phyloP scores from a whole-genome alignment of 1,284 basidiomycete genomes.

The Peniophora sp. region DNA sequence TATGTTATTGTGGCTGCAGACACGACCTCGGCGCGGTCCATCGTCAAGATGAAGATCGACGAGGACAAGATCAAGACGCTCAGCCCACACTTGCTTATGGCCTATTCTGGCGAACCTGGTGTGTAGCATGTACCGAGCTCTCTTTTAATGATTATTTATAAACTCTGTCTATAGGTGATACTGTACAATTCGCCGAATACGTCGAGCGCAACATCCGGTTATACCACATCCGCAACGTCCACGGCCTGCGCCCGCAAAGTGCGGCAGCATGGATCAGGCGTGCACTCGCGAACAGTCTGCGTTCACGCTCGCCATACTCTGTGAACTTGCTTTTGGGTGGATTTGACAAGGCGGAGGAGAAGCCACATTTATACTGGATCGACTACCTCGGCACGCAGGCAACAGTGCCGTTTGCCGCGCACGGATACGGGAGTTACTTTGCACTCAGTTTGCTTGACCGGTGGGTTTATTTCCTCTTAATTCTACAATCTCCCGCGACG shows the following conservation, averaged over 20 bases:
- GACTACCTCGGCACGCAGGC: constrained; percentile 92
- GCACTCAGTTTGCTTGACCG: constrained; percentile 87
- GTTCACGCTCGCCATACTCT: constrained; percentile 82
- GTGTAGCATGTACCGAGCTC: constrained; percentile 18
- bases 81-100: constrained; percentile 90
- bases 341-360: constrained; percentile 65
- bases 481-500: no score
- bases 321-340: constrained; percentile 94
- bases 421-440: constrained; percentile 94
- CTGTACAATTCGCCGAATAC: constrained; percentile 94
- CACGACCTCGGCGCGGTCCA: constrained; percentile 82
- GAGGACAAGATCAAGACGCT: constrained; percentile 96
- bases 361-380: constrained; percentile 88
- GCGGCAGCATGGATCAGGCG: constrained; percentile 94
- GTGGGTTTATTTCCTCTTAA: constrained; percentile 31
- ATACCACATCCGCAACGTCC: constrained; percentile 92
- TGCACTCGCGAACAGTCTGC: constrained; percentile 82
- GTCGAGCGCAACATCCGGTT: constrained; percentile 93
- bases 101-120: constrained; percentile 92
- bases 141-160: no score
- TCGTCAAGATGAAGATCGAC: constrained; percentile 96
- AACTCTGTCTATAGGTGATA: no score
- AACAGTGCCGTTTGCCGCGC: constrained; percentile 88
- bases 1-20: constrained; percentile 91
- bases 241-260: constrained; percentile 83